phyloP scores from a whole-genome alignment of 306 rosid species.

The Quercus variabilis region DNA sequence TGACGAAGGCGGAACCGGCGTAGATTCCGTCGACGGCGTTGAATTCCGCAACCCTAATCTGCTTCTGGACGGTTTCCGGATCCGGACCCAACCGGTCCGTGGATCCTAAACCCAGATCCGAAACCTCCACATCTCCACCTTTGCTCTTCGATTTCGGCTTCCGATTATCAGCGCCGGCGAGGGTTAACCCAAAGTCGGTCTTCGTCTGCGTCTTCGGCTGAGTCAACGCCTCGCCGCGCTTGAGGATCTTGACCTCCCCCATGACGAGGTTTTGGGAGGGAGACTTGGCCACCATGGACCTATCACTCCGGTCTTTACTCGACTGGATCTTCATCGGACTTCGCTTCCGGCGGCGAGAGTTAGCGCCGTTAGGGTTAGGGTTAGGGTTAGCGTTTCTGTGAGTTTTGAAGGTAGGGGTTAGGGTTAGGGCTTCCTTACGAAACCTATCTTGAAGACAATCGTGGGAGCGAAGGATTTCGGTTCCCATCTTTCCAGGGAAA shows the following conservation, averaged over 20 bases:
- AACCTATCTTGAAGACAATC: constrained; percentile 39
- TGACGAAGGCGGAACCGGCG: constrained; percentile 47
- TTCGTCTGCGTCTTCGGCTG: background rate
- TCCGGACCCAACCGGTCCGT: constrained; percentile 73
- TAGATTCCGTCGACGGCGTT: constrained; percentile 41
- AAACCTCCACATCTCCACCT: background rate
- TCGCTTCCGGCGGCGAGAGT: constrained; percentile 51
- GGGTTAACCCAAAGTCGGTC: no score
- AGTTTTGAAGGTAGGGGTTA: background rate
- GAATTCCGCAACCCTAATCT: constrained; percentile 48
- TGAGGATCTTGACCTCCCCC: constrained; percentile 81
- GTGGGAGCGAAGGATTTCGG: constrained; percentile 47
- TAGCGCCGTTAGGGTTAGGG: constrained; percentile 2
- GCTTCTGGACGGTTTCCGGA: constrained; percentile 53
- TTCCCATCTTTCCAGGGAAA: constrained; percentile 36
- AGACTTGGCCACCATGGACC: constrained; percentile 20
- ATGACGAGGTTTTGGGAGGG: constrained; percentile 34
- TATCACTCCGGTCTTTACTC: constrained; percentile 18
- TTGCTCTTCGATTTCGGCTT: constrained; percentile 15
- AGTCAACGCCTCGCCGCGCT: constrained; percentile 60
- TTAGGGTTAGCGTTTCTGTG: background rate
- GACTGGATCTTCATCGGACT: constrained; percentile 32
- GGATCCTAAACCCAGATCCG: constrained; percentile 51
- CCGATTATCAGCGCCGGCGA: background rate
- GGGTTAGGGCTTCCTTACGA: constrained; percentile 32